Evolutionary conservation across 2,329 filamentous ascomycete species (phyloP), one percentile per base, ranked within the genome.

Genomic region (Colletotrichum sp.): DNA sequence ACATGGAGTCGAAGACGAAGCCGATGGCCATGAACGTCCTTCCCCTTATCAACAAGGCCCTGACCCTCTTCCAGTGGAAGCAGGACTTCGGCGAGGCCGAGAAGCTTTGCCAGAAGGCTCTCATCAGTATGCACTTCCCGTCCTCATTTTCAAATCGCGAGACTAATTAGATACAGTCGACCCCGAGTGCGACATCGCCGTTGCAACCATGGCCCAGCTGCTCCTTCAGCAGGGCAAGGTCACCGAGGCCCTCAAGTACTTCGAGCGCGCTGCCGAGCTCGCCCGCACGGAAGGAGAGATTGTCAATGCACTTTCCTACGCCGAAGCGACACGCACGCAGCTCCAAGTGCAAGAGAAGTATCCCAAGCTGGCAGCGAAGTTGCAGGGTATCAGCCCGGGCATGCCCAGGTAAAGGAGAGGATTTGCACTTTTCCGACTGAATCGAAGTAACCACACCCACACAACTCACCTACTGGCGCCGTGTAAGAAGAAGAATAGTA

Each of bases 211-310:
- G 95, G 97, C 97, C 13, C 97, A 99, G 85, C 91, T 99, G 55
- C 92, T 99, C 66, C 91, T 99, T 43, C 97, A 99, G 84, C 97
- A 98, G 88, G 97, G 97, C 84, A 98, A 98, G 87, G 96, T 99
- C 72, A 94, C 93, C 43, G 95, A 98, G 76, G 97, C 97, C 1
- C 92, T 99, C 77, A 95, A 94, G 85, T 98, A 98, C 88, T 99
- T 99, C 82, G 96, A 98, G 88, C 93, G 95, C 75, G 97, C 97
- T 3, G 97, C 96, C 33, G 96, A 98, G 86, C 92, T 99, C 67
- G 96, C 95, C 61, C 90, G 97, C 79, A 99, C 97, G 38, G 96
- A 98, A 80, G 95, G 94, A 74, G 97, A 99, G 87, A 96, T 98
- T 76, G 92, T 98, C 78, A 98, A 98, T 81, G 97, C 97, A 8